Percentiles rank a stretch among this genome's conserved stretches.
Evolutionary conservation across 305 asterid genomes (phyloP).

Genomic region (Rubia balearica): DNA sequence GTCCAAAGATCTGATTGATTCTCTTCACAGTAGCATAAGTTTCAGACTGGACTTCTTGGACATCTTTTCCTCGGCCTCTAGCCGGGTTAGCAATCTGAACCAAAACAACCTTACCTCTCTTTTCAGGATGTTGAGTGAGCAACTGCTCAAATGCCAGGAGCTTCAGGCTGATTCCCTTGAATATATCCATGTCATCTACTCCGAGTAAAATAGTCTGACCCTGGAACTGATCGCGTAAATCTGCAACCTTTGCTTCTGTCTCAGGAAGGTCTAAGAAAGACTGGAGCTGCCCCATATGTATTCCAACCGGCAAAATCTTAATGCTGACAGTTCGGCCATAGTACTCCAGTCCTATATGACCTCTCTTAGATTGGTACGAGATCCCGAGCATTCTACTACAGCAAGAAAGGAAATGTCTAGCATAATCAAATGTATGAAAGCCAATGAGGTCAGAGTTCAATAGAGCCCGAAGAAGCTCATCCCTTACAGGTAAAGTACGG

Average conservation of each 20-base stretch:
- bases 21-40: slow-evolving; percentile 57
- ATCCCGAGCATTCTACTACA: slow-evolving; percentile 91
- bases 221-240: slow-evolving; percentile 39
- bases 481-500: slow-evolving; percentile 73
- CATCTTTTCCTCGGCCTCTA: slow-evolving; percentile 82
- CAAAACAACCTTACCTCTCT: slow-evolving; percentile 59
- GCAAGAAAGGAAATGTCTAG: slow-evolving; percentile 81
- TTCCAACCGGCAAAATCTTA: slow-evolving; percentile 81
- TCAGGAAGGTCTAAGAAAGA: slow-evolving; percentile 63
- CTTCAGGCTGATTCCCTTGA: slow-evolving; percentile 82
- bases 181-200: slow-evolving; percentile 88
- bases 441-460: slow-evolving; percentile 81
- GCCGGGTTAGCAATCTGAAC: slow-evolving; percentile 90
- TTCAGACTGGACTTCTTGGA: slow-evolving; percentile 63
- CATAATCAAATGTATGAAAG: slow-evolving; percentile 83
- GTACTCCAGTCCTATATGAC: slow-evolving; percentile 77
- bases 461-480: slow-evolving; percentile 66
- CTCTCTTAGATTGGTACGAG: slow-evolving; percentile 78
- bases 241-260: slow-evolving; percentile 54
- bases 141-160: slow-evolving; percentile 77
- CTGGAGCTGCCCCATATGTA: slow-evolving; percentile 69
- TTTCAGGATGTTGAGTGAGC: slow-evolving; percentile 56
- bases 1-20: slow-evolving; percentile 51
- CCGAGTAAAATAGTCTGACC: slow-evolving; percentile 69
- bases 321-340: slow-evolving; percentile 84